phyloP scores from a whole-genome alignment of 306 rosid genomes.

The Cucurbita moschata region DNA sequence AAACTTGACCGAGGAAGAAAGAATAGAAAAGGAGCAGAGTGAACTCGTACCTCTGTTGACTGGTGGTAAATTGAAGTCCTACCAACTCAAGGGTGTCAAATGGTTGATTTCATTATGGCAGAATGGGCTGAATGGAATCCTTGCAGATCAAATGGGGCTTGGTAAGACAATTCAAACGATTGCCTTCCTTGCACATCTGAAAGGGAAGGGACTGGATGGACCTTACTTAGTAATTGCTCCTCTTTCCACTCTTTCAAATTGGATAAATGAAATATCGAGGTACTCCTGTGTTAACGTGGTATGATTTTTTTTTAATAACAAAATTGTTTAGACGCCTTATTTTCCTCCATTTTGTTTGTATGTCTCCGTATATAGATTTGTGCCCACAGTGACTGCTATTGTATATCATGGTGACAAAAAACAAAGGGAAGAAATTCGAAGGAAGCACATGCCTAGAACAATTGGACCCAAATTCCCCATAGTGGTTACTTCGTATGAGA shows the following conservation, averaged over 20 bases:
- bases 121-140: conserved; percentile 96
- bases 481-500: conserved; percentile 80
- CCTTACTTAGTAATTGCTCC: conserved; percentile 90
- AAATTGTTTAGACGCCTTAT: background rate
- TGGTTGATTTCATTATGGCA: conserved; percentile 99
- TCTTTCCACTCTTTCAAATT: conserved; percentile 87
- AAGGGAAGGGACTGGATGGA: conserved; percentile 73
- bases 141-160: conserved; percentile 99
- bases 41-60: conserved; percentile 79
- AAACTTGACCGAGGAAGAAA: conserved; percentile 53
- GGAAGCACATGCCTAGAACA: conserved; percentile 59
- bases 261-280: conserved; percentile 81
- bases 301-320: background rate
- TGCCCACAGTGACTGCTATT: conserved; percentile 46
- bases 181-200: conserved; percentile 78
- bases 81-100: conserved; percentile 87
- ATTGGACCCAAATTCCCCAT: conserved; percentile 76
- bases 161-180: conserved; percentile 98
- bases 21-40: conserved; percentile 56
- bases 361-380: conserved; percentile 36
- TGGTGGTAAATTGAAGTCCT: conserved; percentile 75
- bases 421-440: conserved; percentile 59
- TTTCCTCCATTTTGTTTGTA: background rate
- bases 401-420: conserved; percentile 72
- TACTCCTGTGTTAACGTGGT: conserved; percentile 12